Evolutionary conservation across 116 monocot genomes (phyloP), one percentile per base, ranked within the genome.

Genomic region (Trichopus zeylanicus): DNA sequence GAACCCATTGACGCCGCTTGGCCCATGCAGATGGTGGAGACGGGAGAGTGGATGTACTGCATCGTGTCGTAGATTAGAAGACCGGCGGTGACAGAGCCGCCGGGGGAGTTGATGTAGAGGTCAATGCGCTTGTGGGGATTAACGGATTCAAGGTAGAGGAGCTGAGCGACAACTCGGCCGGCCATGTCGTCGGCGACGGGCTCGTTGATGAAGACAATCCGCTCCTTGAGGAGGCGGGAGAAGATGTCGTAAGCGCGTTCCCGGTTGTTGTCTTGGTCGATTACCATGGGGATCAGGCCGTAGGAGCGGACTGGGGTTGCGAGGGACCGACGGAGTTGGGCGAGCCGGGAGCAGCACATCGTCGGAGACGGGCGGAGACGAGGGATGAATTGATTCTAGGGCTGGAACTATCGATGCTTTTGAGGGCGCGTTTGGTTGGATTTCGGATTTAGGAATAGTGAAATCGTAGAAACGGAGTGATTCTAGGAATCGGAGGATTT

Each of bases 161-260:
- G 79, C 75, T 93, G 93, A 3, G 93, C 84, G n/a, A 85, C 85
- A 27, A 88, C 79, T 20, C 82, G 53, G 54, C 84, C 64, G 39
- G 84, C 81, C 9, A 78, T 87, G 57, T 87, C 92, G 65, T 87
- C 87, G 55, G 68, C 31, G 63, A 87, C 71, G 69, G 78, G 53
- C 0, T 81, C 87, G 60, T 87, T 84, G 78, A 92, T 81, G 67
- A 81, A 92, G 6, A 92, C 78, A 49, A 84, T 81, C 8, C 87
- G 75, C 60, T 87, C 87, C 49, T 87, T 87, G 38, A 92, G 78
- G 46, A 92, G 84, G 27, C 81, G 84, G 61, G 92, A 87, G 75
- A 93, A 88, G 68, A 93, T 88, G 65, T 93, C 93, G 75, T 93
- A 93, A 13, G 93, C 93, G 27, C 93, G 93, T 65, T 93, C 93